Conservation (phyloP, 2,329 filamentous ascomycete species). For the Juglanconis juglandina region DNA sequence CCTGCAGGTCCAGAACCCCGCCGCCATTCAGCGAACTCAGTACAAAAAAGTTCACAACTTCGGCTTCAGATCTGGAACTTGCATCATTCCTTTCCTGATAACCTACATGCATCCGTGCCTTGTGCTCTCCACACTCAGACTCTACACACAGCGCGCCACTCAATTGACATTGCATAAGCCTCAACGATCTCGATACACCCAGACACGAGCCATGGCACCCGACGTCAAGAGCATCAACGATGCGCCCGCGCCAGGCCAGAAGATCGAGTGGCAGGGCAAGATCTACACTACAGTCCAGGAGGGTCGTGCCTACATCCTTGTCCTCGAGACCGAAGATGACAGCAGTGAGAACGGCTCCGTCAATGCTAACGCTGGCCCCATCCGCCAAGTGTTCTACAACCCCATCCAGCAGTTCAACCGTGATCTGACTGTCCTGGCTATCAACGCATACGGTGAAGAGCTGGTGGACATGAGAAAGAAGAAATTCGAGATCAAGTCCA, state of each 20-base stretch:
- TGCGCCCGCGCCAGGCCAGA: conserved; percentile 30
- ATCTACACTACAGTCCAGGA: conserved; percentile 52
- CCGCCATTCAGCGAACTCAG: neutral
- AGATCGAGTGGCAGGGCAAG: conserved; percentile 41
- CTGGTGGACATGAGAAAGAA: conserved; percentile 10
- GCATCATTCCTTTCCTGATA: neutral
- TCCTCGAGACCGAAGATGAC: conserved; percentile 40
- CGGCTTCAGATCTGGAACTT: too few relatives aligned
- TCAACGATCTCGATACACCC: neutral
- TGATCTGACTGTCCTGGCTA: conserved; percentile 87
- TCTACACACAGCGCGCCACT: neutral
- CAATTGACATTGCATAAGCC: neutral
- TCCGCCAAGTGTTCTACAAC: conserved; percentile 93
- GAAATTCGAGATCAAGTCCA: conserved; percentile 45
- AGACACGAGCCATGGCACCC: conserved; percentile 22
- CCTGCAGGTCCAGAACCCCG: neutral
- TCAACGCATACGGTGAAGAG: conserved; percentile 81
- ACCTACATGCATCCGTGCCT: conserved; percentile 11
- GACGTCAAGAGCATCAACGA: conserved; percentile 21
- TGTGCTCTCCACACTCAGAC: neutral
- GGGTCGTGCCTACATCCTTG: conserved; percentile 55
- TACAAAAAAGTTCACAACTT: neutral
- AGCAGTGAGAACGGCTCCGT: conserved; percentile 29
- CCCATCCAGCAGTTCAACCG: conserved; percentile 99
- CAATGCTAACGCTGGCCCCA: conserved; percentile 52